phyloP scores from a whole-genome alignment of 805 yeast species.

The Candida vaughaniae region DNA sequence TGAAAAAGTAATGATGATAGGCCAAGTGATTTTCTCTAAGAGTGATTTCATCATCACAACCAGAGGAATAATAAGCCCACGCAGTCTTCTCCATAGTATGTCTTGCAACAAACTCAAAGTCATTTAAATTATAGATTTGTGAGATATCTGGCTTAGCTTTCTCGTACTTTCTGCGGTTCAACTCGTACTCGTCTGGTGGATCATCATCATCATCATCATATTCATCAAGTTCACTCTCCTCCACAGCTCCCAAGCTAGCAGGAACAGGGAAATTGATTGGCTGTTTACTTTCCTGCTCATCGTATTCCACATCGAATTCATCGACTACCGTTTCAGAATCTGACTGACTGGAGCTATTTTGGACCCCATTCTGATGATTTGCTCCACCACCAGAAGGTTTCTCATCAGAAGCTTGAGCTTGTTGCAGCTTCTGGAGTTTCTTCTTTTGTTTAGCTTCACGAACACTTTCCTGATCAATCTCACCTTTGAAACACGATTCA shows the following conservation, averaged over 20 bases:
- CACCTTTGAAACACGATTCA: constrained; percentile 34
- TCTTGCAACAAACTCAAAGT: constrained; percentile 85
- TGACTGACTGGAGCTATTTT: neutral
- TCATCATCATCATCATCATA: constrained; percentile 36
- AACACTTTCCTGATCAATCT: constrained; percentile 20
- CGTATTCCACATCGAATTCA: constrained; percentile 42
- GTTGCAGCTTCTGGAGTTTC: neutral
- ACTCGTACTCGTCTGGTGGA: constrained; percentile 26
- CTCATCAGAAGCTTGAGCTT: neutral
- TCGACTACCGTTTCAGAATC: constrained; percentile 21
- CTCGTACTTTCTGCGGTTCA: constrained; percentile 22
- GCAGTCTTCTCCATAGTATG: constrained; percentile 71
- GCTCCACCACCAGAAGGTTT: constrained; percentile 1
- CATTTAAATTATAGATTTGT: constrained; percentile 73
- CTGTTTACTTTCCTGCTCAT: constrained; percentile 35
- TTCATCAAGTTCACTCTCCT: constrained; percentile 34
- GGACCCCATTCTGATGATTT: neutral
- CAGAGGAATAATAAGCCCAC: constrained; percentile 92
- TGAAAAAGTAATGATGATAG: constrained; percentile 83
- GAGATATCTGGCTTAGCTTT: constrained; percentile 64
- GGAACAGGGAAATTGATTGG: constrained; percentile 21
- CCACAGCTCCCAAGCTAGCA: constrained; percentile 10
- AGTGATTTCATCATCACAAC: constrained; percentile 90
- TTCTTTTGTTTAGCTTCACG: constrained; percentile 2
- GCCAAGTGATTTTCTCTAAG: constrained; percentile 89